phyloP scores from a whole-genome alignment of 2,329 filamentous ascomycete species.

The Cordyceps cateniannulata region DNA sequence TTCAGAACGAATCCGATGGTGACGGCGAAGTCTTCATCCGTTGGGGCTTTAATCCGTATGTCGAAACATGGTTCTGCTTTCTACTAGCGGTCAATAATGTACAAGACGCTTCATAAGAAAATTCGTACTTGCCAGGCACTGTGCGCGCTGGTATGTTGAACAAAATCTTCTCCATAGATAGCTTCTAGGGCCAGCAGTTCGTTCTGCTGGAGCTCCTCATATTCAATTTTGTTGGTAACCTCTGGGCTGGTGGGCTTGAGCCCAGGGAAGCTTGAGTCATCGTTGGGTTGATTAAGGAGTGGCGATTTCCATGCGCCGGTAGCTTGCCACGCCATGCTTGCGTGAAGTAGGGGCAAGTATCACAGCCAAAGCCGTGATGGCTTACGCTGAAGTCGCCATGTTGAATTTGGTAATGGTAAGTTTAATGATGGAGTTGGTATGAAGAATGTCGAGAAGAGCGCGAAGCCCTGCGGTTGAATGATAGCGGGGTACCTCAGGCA shows the following conservation, averaged over 20 bases:
- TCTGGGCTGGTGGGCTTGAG: constrained; percentile 38
- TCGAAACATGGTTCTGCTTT: constrained; percentile 81
- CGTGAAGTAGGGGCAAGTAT: constrained; percentile 29
- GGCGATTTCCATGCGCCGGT: constrained; percentile 43
- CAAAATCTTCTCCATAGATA: constrained; percentile 86
- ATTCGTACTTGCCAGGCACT: constrained; percentile 75
- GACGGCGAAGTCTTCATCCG: constrained; percentile 64
- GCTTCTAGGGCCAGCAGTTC: constrained; percentile 80
- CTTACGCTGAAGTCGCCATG: constrained; percentile 44
- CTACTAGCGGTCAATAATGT: constrained; percentile 31
- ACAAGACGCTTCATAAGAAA: constrained; percentile 14
- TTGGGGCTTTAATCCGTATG: constrained; percentile 67
- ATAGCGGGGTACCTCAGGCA: constrained; percentile 8
- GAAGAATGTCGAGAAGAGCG: neutral
- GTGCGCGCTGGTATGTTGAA: constrained; percentile 61
- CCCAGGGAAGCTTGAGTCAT: constrained; percentile 47
- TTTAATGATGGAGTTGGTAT: neutral
- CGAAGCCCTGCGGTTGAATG: neutral
- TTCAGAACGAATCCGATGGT: constrained; percentile 75
- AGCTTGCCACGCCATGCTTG: constrained; percentile 48
- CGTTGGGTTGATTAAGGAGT: constrained; percentile 31
- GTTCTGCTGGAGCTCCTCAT: constrained; percentile 79
- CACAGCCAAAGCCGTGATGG: constrained; percentile 49
- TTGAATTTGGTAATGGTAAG: constrained; percentile 13
- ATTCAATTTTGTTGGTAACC: constrained; percentile 49